Evolutionary conservation across 768 basidiomycete genomes (phyloP).

Genomic region (Trametes punicea): DNA sequence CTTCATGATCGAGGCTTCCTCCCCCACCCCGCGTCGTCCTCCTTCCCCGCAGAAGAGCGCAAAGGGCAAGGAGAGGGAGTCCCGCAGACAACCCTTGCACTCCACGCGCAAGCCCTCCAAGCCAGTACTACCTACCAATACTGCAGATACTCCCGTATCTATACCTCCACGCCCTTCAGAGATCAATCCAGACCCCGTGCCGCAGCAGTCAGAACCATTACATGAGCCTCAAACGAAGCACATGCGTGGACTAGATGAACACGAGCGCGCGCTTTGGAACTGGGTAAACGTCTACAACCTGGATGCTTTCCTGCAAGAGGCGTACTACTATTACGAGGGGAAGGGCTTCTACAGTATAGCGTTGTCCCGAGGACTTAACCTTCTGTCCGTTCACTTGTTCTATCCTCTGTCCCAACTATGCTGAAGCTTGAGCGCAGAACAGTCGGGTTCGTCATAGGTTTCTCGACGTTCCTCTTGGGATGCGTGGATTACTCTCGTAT

Average conservation of each 20-base stretch:
- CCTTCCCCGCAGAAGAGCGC: constrained; percentile 20
- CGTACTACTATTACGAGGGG: constrained; percentile 94
- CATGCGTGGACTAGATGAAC: constrained; percentile 72
- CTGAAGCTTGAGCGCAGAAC: constrained; percentile 55
- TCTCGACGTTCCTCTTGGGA: constrained; percentile 93
- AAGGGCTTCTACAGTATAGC: constrained; percentile 97
- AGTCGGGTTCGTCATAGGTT: constrained; percentile 96
- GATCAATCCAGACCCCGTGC: constrained; percentile 40
- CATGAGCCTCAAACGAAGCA: constrained; percentile 35
- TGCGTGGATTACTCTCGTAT: constrained; percentile 92
- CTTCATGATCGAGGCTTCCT: constrained; percentile 76
- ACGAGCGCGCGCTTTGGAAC: constrained; percentile 93
- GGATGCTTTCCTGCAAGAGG: constrained; percentile 92
- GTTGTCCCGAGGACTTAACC: constrained; percentile 84
- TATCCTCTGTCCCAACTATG: constrained; percentile 26
- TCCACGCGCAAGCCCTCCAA: constrained; percentile 29
- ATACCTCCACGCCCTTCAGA: constrained; percentile 68
- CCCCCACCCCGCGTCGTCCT: constrained; percentile 33
- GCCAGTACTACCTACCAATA: constrained; percentile 37
- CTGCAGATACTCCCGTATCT: constrained; percentile 37
- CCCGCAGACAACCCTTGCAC: constrained; percentile 47
- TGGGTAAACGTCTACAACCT: constrained; percentile 99
- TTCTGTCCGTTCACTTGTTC: constrained; percentile 67
- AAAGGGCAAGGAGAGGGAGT: constrained; percentile 37
- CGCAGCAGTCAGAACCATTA: constrained; percentile 21